These are phyloP conservation scores for Rutstroemia sydowiana DNA, from an alignment of 2,329 filamentous ascomycete species.

Conservation along the genomic window DNA sequence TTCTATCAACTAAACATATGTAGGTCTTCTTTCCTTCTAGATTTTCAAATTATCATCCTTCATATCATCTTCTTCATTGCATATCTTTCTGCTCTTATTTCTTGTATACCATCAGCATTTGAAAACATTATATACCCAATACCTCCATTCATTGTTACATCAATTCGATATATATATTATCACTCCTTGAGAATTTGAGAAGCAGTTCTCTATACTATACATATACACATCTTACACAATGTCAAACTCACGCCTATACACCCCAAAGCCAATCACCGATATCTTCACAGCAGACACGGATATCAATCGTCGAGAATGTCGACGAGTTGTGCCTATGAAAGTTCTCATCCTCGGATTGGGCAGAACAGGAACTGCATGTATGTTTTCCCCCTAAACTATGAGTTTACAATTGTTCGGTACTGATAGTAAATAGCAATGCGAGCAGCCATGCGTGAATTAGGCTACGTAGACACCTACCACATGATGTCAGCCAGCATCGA, in stretches of 20 bases:
- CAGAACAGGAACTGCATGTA: constrained; percentile 64
- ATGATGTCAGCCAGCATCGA: constrained; percentile 65
- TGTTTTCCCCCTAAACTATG: constrained; percentile 23
- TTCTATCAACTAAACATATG: neutral
- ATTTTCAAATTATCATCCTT: neutral
- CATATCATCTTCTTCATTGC: neutral
- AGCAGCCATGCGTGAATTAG: constrained; percentile 57
- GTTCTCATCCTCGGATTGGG: constrained; percentile 63
- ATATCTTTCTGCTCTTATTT: neutral
- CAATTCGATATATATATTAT: neutral
- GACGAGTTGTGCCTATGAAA: constrained; percentile 63
- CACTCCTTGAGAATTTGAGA: neutral
- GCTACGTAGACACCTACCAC: constrained; percentile 64
- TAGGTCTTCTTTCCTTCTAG: neutral
- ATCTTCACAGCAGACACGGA: constrained; percentile 59
- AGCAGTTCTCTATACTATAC: neutral
- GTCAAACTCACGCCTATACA: constrained; percentile 16
- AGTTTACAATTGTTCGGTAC: neutral
- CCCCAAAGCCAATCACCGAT: constrained; percentile 45
- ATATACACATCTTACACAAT: constrained; percentile 9
- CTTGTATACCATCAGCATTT: neutral
- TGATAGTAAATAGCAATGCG: constrained; percentile 44
- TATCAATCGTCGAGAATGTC: constrained; percentile 59
- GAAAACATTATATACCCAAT: neutral
- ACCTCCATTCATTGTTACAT: neutral